Base-by-base conservation (phyloP, 2,329 filamentous ascomycete species). In the Botrytis pseudocinerea region DNA sequence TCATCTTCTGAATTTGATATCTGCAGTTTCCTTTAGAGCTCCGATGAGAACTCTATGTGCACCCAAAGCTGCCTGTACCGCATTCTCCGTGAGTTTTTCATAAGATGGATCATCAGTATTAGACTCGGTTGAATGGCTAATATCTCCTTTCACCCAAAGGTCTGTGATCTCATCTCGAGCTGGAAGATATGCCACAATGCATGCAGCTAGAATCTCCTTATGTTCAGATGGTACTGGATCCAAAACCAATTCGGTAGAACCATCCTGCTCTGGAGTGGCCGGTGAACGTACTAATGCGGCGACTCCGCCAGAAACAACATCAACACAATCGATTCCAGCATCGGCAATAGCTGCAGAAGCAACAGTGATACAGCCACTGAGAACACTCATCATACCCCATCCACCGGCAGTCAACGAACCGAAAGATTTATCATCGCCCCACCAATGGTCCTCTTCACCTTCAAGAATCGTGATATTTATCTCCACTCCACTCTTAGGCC, bases 401-500 rank as follows among this genome's bases (percentile, higher is more conserved):
- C 92, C 89, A 75, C 90, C 90, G 73, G 90, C 87, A 64, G 85
- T 77, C 83, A 83, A 64, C 82, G 82, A 81, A 82, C 88, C 81
- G 81, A 87, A 83, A 73, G 83, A 85, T 14, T 82, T 80, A 32
- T 83, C 83, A 80, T 89, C 87, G 7, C 87, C 89, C 87, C 88
- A 89, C 86, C 88, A 90, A 51, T 85, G 85, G 78, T 95, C 92
- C 81, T 98, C 93, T 80, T 98, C 96, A 4, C 94, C 95, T 83
- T 99, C 96, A 28, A 99, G 86, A 66, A 99, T 90, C 0, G 94
- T 98, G 66, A 99, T 90, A 28, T 97, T 91, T 59, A 99, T 91
- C 81, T 99, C 96, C n/a, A 97, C 91, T 62, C 94, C 95, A 81
- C 94, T 97, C 85, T 99, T 99, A n/a, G 96, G 96, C 93, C 95